These are phyloP conservation scores for Cydonia oblonga DNA, from an alignment of 331 rosid genomes.

Conservation along the genomic window DNA sequence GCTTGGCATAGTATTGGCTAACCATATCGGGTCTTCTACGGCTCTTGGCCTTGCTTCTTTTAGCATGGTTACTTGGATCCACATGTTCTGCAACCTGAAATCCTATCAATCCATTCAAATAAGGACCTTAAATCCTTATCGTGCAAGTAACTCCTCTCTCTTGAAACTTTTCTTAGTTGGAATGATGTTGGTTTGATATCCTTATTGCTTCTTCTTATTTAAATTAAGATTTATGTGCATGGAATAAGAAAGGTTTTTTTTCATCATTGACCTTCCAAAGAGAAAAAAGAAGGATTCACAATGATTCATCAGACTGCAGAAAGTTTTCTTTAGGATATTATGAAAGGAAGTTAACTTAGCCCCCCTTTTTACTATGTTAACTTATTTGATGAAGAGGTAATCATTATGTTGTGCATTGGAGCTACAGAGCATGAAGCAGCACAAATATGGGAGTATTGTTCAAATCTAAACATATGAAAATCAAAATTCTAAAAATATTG, in stretches of 20 bases:
- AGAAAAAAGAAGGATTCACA: neutral
- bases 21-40: constrained; percentile 59
- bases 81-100: constrained; percentile 95
- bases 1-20: constrained; percentile 82
- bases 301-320: neutral
- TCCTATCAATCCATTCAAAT: constrained; percentile 84
- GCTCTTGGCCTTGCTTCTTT: constrained; percentile 70
- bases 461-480: neutral
- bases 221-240: neutral
- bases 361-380: too few species aligned
- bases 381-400: too few species aligned
- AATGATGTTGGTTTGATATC: neutral
- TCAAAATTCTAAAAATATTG: neutral
- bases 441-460: neutral
- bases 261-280: neutral
- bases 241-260: neutral
- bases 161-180: neutral
- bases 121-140: constrained; percentile 88
- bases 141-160: constrained; percentile 56
- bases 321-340: neutral
- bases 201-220: neutral
- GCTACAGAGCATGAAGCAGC: neutral
- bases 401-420: too few species aligned
- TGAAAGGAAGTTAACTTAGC: too few species aligned
- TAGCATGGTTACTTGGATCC: constrained; percentile 68